Base-by-base conservation (phyloP, 805 yeast species). In the Schizosaccharomyces octosporus region DNA sequence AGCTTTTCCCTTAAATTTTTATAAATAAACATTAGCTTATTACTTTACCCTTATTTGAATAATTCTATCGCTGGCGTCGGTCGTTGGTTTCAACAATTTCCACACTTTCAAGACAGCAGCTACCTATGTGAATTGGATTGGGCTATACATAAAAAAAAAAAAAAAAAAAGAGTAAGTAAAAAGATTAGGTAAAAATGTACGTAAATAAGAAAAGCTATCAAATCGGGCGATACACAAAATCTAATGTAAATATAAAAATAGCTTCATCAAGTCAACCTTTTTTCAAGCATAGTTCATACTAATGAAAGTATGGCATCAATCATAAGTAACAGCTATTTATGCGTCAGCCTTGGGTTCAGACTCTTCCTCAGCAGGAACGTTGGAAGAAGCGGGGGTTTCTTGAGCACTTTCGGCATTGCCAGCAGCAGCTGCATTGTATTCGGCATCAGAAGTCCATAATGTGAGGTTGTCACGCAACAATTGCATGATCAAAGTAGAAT, bases 401-500 rank as follows among this genome's bases (percentile, higher is more conserved):
- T 55, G 41, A 31, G 59, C 48, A 19, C 59, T 41, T 27, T 55
- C 59, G 59, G 51, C 27, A 24, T 45, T 45, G 17, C 51, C 62
- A 43, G 62, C 59, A 17, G 58, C 59, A 5, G 64, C 62, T 19
- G 62, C 63, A n/a, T 63, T 41, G 69, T 82, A 61, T 84, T 85
- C 24, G 83, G 84, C 67, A 70, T 78, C 64, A 70, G 80, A 62
- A 72, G 86, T 55, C 93, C 94, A 3, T 61, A 71, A 65, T 29
- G 73, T 71, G 59, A 71, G 67, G 67, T 71, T 71, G 62, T 71
- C 77, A 70, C 67, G 61, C 11, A 87, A 81, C 73, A 87, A 81
- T 81, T 87, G 95, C 95, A 87, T 87, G 72, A 87, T 87, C 74
- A 87, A 81, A 67, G 95, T 87, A 65, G 94, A 85, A 74, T 87